Evolutionary conservation across 2,329 filamentous ascomycete genomes (phyloP).

Genomic region (Ceratocystis diversiconidia): DNA sequence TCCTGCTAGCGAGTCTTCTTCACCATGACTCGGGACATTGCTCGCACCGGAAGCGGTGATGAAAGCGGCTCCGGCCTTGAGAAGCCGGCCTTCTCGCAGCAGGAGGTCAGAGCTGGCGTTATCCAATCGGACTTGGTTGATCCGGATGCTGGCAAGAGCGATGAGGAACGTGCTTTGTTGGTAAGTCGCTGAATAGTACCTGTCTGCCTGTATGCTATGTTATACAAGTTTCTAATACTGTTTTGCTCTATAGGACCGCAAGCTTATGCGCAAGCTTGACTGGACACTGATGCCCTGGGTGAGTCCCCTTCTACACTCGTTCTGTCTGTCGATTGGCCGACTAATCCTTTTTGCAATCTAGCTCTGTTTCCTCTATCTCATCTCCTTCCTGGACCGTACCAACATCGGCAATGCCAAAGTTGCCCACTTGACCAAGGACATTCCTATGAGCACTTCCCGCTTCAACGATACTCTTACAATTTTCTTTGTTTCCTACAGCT

Average conservation of each 20-base stretch:
- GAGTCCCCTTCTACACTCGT: constrained; percentile 19
- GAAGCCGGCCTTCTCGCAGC: constrained; percentile 10
- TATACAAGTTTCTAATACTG: neutral
- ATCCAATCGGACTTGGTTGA: constrained; percentile 20
- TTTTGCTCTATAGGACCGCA: constrained; percentile 37
- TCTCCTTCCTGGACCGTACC: constrained; percentile 61
- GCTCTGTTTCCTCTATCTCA: constrained; percentile 57
- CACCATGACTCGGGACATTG: constrained; percentile 11
- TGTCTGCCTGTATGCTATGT: neutral
- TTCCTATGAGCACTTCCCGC: constrained; percentile 47
- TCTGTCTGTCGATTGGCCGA: neutral
- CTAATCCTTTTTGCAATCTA: constrained; percentile 19
- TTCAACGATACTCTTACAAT: constrained; percentile 68
- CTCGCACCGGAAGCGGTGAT: constrained; percentile 13
- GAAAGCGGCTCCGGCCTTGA: constrained; percentile 14
- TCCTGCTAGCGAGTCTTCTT: neutral
- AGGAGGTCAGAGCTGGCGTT: neutral
- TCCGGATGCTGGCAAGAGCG: constrained; percentile 47
- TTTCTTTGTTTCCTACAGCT: constrained; percentile 74
- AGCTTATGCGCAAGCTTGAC: constrained; percentile 48
- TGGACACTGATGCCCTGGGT: constrained; percentile 46
- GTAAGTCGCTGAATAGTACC: constrained; percentile 30
- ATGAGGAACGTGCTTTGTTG: constrained; percentile 45
- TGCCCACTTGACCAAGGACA: constrained; percentile 37
- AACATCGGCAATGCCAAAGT: constrained; percentile 63